phyloP scores from a whole-genome alignment of 2,329 filamentous ascomycete species.

The Setomelanomma holmii region DNA sequence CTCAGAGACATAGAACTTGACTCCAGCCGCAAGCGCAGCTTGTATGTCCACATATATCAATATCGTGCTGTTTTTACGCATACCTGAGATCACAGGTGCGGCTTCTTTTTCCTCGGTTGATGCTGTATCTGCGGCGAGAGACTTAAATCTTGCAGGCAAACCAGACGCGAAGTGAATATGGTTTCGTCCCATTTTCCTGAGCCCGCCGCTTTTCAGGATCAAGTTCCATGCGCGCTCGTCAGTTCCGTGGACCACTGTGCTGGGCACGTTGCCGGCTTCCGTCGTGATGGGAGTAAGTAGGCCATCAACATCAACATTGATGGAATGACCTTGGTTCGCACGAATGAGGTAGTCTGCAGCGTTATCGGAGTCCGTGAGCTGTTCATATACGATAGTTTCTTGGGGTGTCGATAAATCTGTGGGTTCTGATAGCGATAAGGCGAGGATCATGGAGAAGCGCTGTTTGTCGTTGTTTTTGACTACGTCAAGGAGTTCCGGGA shows the following conservation, averaged over 20 bases:
- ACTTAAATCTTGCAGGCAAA: slow-evolving; percentile 60
- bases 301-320: slow-evolving; percentile 74
- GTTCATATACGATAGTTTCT: slow-evolving; percentile 12
- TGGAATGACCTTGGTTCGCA: slow-evolving; percentile 92
- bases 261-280: slow-evolving; percentile 65
- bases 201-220: slow-evolving; percentile 78
- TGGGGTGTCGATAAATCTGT: slow-evolving; percentile 5
- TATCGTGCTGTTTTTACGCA: slow-evolving; percentile 69
- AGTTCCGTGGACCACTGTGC: slow-evolving; percentile 82
- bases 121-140: slow-evolving; percentile 20
- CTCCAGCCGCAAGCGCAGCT: slow-evolving; percentile 65
- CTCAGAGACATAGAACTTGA: slow-evolving; percentile 74
- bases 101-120: slow-evolving; percentile 32
- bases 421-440: slow-evolving; percentile 21
- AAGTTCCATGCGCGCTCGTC: slow-evolving; percentile 79
- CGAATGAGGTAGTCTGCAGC: slow-evolving; percentile 82
- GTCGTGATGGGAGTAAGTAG: slow-evolving; percentile 71
- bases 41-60: slow-evolving; percentile 78
- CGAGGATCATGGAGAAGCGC: slow-evolving; percentile 79
- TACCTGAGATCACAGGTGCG: slow-evolving; percentile 74
- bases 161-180: slow-evolving; percentile 91
- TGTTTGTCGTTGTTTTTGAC: slow-evolving; percentile 86
- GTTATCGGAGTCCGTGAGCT: slow-evolving; percentile 47
- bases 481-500: slow-evolving; percentile 73
- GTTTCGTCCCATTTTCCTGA: slow-evolving; percentile 81